Evolutionary conservation across 78 protist genomes (phyloP).

Genomic region (Bigelowiella natans): DNA sequence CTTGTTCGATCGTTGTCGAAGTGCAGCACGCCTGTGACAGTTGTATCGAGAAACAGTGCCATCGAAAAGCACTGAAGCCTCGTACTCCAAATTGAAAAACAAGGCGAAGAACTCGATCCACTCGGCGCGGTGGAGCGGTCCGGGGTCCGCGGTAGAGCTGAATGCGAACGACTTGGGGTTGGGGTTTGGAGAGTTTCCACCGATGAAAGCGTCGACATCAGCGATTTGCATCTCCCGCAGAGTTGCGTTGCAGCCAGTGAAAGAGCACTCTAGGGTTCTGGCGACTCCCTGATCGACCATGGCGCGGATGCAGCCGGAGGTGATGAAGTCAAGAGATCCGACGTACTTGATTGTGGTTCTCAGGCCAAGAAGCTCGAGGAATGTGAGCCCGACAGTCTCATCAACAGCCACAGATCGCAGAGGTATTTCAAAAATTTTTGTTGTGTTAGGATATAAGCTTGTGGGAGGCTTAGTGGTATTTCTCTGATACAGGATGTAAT

Average conservation of each 20-base stretch:
- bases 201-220: background rate
- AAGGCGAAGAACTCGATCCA: background rate
- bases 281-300: background rate
- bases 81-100: background rate
- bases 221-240: background rate
- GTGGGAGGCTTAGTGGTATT: background rate
- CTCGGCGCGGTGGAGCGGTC: background rate
- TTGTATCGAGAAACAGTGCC: background rate
- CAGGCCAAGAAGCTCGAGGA: background rate
- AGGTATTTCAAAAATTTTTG: background rate
- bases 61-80: background rate
- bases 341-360: background rate
- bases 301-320: background rate
- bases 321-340: background rate
- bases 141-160: background rate
- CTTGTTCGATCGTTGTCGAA: background rate
- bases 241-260: background rate
- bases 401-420: background rate
- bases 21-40: background rate
- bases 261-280: too few species aligned
- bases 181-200: background rate
- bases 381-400: background rate
- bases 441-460: background rate
- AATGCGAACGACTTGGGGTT: background rate
- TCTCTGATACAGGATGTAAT: background rate